Evolutionary conservation across 164 flowering plant genomes (phyloP).

Genomic region (Nelumbo lutea): DNA sequence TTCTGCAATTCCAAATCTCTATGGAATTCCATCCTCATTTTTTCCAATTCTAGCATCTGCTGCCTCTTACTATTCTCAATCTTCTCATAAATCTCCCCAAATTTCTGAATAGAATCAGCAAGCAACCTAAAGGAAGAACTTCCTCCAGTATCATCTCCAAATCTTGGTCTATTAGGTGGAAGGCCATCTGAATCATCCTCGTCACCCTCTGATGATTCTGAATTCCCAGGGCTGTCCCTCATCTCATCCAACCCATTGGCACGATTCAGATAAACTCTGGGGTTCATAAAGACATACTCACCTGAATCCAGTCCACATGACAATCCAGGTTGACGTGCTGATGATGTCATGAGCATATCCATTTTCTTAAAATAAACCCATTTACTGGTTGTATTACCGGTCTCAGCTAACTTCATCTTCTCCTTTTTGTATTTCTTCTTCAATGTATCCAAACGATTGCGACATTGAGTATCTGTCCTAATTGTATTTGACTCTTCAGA

Average conservation of each 20-base stretch:
- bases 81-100: slow-evolving; percentile 87
- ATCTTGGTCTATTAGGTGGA: slow-evolving; percentile 45
- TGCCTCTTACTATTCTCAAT: slow-evolving; percentile 77
- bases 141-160: slow-evolving; percentile 23
- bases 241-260: slow-evolving; percentile 84
- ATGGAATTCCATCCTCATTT: slow-evolving; percentile 82
- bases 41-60: slow-evolving; percentile 88
- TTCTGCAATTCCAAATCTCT: slow-evolving; percentile 80
- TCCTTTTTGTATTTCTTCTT: slow-evolving; percentile 88
- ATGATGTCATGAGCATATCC: slow-evolving; percentile 48
- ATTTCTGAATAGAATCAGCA: slow-evolving; percentile 72
- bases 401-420: slow-evolving; percentile 39
- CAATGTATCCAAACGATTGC: slow-evolving; percentile 60
- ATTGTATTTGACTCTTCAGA: slow-evolving; percentile 37
- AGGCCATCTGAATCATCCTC: slow-evolving; percentile 50
- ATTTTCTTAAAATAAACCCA: slow-evolving; percentile 83
- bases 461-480: slow-evolving; percentile 58
- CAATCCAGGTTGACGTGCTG: slow-evolving; percentile 42
- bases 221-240: slow-evolving; percentile 78
- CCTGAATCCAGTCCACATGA: slow-evolving; percentile 94
- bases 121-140: slow-evolving; percentile 49
- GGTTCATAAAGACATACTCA: slow-evolving; percentile 79
- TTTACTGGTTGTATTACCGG: slow-evolving; percentile 32
- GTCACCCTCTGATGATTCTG: slow-evolving; percentile 45
- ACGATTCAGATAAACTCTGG: slow-evolving; percentile 60